Conservation (phyloP, 768 basidiomycete genomes). For the Trametes cubensis region DNA sequence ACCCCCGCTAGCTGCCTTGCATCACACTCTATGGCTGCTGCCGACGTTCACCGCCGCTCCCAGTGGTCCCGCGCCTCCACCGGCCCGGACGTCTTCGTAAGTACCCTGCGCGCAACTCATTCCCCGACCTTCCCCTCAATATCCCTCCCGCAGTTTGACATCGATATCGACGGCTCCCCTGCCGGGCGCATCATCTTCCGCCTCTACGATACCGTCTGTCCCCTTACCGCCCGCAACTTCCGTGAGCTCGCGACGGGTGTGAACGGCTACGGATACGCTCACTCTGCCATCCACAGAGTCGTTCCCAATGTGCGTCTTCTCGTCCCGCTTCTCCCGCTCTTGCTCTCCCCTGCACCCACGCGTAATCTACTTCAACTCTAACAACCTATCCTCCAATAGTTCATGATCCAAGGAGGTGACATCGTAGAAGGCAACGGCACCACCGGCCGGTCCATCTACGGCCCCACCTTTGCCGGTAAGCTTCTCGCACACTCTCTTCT, state of each 20-base stretch:
- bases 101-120: conserved; percentile 1
- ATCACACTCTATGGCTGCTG: background rate
- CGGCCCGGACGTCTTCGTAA: conserved; percentile 34
- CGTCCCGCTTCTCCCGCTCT: background rate
- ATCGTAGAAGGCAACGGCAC: conserved; percentile 39
- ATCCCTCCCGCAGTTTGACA: conserved; percentile 52
- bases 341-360: background rate
- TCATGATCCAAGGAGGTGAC: conserved; percentile 46
- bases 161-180: conserved; percentile 60
- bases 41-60: background rate
- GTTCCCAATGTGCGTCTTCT: conserved; percentile 40
- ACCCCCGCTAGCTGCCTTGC: background rate
- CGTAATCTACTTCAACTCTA: too few relatives aligned
- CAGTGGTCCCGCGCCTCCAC: background rate
- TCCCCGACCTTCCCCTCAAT: background rate
- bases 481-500: background rate
- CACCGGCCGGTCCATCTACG: conserved; percentile 44
- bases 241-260: conserved; percentile 73
- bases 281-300: conserved; percentile 66
- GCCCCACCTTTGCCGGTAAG: conserved; percentile 38
- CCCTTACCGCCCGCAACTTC: conserved; percentile 80
- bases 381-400: conserved; percentile 25
- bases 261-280: conserved; percentile 72
- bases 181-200: conserved; percentile 80
- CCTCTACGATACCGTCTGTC: conserved; percentile 82